These are phyloP conservation scores for Musa balbisiana DNA, from an alignment of 202 grass and related monocot species.

Conservation along the genomic window DNA sequence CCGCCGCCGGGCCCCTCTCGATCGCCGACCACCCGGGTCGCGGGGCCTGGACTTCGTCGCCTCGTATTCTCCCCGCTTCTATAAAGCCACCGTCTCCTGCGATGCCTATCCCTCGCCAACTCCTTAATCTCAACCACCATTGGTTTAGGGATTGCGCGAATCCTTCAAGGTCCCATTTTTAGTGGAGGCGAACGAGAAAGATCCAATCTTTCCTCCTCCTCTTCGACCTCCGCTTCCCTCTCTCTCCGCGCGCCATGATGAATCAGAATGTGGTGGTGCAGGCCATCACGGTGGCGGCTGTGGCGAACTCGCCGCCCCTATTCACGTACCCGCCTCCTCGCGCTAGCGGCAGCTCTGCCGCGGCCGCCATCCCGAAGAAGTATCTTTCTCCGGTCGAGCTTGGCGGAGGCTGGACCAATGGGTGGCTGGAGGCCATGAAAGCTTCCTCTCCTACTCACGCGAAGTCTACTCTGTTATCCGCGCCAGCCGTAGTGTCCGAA, in stretches of 20 bases:
- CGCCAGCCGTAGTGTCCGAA: neutral
- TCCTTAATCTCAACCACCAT: neutral
- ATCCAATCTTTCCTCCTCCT: neutral
- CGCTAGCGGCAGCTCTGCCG: slow-evolving; percentile 38
- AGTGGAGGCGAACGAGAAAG: neutral
- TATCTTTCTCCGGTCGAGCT: slow-evolving; percentile 45
- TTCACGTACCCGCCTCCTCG: slow-evolving; percentile 20
- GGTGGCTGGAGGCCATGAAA: slow-evolving; percentile 78
- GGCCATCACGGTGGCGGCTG: slow-evolving; percentile 46
- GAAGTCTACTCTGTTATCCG: slow-evolving; percentile 30
- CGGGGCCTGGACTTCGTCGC: too few species aligned
- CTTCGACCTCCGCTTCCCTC: too few species aligned
- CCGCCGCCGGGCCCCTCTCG: neutral
- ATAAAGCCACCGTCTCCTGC: neutral
- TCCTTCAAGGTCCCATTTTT: neutral
- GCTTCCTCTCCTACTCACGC: slow-evolving; percentile 82
- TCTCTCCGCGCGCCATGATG: slow-evolving; percentile 31
- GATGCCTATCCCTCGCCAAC: neutral
- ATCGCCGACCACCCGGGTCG: neutral
- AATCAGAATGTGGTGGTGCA: slow-evolving; percentile 72
- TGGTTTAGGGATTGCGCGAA: too few species aligned
- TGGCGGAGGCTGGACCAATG: slow-evolving; percentile 34
- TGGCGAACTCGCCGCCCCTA: slow-evolving; percentile 28
- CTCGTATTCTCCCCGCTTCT: too few species aligned
- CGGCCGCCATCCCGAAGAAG: slow-evolving; percentile 51